Evolutionary conservation across 1,284 basidiomycete genomes (phyloP).

Genomic region (Ustilago xerochloae): DNA sequence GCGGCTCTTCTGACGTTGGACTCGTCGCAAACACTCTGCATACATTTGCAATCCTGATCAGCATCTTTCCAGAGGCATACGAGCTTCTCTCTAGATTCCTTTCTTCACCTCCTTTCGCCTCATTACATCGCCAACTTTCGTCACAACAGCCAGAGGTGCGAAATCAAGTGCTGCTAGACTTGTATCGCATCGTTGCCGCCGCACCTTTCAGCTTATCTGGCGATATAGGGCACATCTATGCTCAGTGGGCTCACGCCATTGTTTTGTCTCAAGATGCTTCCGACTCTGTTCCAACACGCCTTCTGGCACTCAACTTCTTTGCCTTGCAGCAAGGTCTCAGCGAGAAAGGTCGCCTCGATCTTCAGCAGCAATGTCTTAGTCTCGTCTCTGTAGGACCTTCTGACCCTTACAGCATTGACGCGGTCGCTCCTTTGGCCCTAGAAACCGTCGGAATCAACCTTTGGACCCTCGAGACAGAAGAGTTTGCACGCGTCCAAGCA

Average conservation of each 20-base stretch:
- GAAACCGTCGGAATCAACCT: constrained; percentile 33
- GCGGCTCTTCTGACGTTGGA: not conserved
- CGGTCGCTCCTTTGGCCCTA: constrained; percentile 22
- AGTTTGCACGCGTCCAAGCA: constrained; percentile 28
- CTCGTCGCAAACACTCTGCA: constrained; percentile 25
- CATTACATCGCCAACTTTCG: constrained; percentile 11
- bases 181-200: constrained; percentile 23
- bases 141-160: constrained; percentile 7
- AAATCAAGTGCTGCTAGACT: constrained; percentile 39
- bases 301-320: constrained; percentile 53
- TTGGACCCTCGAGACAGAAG: constrained; percentile 47
- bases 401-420: constrained; percentile 12
- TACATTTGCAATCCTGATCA: constrained; percentile 42
- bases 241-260: constrained; percentile 31
- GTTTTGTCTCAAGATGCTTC: constrained; percentile 12
- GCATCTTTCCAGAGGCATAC: constrained; percentile 58
- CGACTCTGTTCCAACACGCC: constrained; percentile 30
- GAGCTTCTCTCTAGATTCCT: constrained; percentile 35
- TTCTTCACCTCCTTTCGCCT: constrained; percentile 30
- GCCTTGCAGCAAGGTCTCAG: constrained; percentile 44
- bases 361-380: constrained; percentile 33
- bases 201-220: constrained; percentile 16
- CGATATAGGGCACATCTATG: constrained; percentile 5
- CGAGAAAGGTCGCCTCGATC: constrained; percentile 30
- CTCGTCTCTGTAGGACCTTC: constrained; percentile 3